Evolutionary conservation across 2,329 filamentous ascomycete genomes (phyloP).

Genomic region (Arthroderma uncinatum): DNA sequence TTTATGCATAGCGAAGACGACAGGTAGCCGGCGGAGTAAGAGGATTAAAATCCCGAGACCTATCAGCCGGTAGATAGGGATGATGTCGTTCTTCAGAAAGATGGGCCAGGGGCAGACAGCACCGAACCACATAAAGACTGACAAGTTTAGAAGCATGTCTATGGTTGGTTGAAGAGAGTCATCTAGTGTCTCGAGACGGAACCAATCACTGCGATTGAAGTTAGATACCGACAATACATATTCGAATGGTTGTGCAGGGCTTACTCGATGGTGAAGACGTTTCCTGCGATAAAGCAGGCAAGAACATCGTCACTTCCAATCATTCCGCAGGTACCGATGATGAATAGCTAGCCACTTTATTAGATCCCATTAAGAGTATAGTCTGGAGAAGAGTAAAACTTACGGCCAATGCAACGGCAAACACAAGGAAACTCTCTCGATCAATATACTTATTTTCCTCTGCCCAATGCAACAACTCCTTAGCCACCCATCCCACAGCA

Average conservation of each 20-base stretch:
- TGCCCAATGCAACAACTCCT: constrained; percentile 72
- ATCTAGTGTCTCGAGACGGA: constrained; percentile 74
- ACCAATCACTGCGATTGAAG: constrained; percentile 58
- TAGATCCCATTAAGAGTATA: not conserved
- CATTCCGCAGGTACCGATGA: constrained; percentile 75
- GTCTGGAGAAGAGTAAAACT: constrained; percentile 22
- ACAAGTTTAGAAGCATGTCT: constrained; percentile 84
- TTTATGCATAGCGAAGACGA: constrained; percentile 61
- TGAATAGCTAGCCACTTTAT: constrained; percentile 50
- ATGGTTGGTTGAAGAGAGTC: constrained; percentile 90
- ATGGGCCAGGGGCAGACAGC: constrained; percentile 69
- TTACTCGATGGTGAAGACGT: constrained; percentile 76
- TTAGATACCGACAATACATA: constrained; percentile 10
- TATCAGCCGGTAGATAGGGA: constrained; percentile 63
- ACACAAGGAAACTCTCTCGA: constrained; percentile 76
- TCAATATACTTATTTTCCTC: constrained; percentile 73
- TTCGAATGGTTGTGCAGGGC: constrained; percentile 15
- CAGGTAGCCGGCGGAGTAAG: constrained; percentile 63
- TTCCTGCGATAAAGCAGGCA: constrained; percentile 85
- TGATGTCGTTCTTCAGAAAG: constrained; percentile 57
- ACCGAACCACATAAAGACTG: constrained; percentile 84
- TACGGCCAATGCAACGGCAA: constrained; percentile 68
- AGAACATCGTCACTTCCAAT: constrained; percentile 82
- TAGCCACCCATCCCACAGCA: constrained; percentile 67
- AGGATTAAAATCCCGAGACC: constrained; percentile 64